Base-by-base conservation (phyloP, 495 filamentous ascomycete species). In the Darksidea phi region DNA sequence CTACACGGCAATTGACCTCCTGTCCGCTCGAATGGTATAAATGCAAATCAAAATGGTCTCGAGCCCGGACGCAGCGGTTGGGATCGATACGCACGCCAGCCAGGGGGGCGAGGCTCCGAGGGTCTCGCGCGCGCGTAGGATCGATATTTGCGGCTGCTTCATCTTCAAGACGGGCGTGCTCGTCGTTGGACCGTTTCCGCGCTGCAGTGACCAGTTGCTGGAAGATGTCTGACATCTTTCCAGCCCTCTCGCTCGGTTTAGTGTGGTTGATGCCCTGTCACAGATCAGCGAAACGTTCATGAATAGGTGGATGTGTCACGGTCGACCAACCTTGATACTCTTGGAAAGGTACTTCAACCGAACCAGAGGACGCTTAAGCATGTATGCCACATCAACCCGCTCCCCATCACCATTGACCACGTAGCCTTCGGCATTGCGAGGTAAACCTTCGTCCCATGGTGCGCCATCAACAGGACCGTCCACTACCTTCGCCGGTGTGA, bases 341-440 rank as follows among this genome's bases (percentile, higher is more conserved):
- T 90, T 95, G 23, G 86, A 79, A 54, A 97, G 82, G 73, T 91
- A 88, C 71, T 97, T 97, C 53, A 96, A 74, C 49, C 94, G 82
- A 13, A 95, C 88, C 41, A 97, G 75, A 2, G 94, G 94, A 50
- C 92, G 79, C 72, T 95, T 97, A 41, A 97, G 78, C 18, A 99
- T 75, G 70, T 90, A 95, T 11, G 92, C 94, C 56, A 99, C 94
- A 76, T 97, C 93, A 48, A 96, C 94, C 50, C 88, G 86, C 71
- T 96, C 91, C 0, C 91, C 93, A 54, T 94, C 81, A 36, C 82
- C 81, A 46, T 87, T 83, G 37, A 93, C 74, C 4, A 95, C 77
- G 70, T 93, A 88, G 10, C 90, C 91, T 54, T 90, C 81, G 58
- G 86, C 84, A 63, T 95, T 88, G 50, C 86, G 79, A 47, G 87